phyloP scores from a whole-genome alignment of 768 basidiomycete genomes.

The Daedaleopsis sinensis region DNA sequence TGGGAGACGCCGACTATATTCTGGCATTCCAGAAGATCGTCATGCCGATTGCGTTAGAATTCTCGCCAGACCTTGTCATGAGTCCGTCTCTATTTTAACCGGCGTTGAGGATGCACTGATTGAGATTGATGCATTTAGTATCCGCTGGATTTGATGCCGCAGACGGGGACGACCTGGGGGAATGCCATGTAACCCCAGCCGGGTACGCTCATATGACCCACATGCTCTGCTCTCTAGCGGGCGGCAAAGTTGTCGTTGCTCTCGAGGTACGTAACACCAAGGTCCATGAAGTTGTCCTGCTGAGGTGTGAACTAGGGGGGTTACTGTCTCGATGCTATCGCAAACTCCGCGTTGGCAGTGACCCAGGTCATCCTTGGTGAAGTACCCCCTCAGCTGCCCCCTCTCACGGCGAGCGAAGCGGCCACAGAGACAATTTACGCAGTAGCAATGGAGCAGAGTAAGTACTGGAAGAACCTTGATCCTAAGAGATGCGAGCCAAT shows the following conservation, averaged over 20 bases:
- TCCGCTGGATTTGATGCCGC: slow-evolving; percentile 99
- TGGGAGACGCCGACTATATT: slow-evolving; percentile 95
- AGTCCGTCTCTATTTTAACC: slow-evolving; percentile 53
- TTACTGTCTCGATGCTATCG: slow-evolving; percentile 90
- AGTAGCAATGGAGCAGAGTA: slow-evolving; percentile 85
- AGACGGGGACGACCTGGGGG: slow-evolving; percentile 87
- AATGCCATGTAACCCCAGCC: slow-evolving; percentile 86
- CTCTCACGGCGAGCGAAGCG: slow-evolving; percentile 73
- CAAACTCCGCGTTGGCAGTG: slow-evolving; percentile 86
- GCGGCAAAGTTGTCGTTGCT: slow-evolving; percentile 88
- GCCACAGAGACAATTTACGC: slow-evolving; percentile 91
- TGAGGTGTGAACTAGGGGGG: slow-evolving; percentile 70
- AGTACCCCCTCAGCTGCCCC: slow-evolving; percentile 72
- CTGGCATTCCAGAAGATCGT: slow-evolving; percentile 95
- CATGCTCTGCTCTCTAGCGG: slow-evolving; percentile 88
- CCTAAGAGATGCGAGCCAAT: slow-evolving; percentile 81
- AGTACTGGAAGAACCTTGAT: slow-evolving; percentile 88
- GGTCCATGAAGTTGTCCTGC: background rate
- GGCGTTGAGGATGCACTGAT: background rate
- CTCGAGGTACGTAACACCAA: slow-evolving; percentile 86
- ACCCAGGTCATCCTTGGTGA: slow-evolving; percentile 88
- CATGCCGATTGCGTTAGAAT: slow-evolving; percentile 98
- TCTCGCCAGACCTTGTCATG: slow-evolving; percentile 93
- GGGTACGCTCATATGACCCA: slow-evolving; percentile 99
- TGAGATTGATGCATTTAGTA: slow-evolving; percentile 50